phyloP scores from a whole-genome alignment of 805 yeast genomes.

The Candida boidinii region DNA sequence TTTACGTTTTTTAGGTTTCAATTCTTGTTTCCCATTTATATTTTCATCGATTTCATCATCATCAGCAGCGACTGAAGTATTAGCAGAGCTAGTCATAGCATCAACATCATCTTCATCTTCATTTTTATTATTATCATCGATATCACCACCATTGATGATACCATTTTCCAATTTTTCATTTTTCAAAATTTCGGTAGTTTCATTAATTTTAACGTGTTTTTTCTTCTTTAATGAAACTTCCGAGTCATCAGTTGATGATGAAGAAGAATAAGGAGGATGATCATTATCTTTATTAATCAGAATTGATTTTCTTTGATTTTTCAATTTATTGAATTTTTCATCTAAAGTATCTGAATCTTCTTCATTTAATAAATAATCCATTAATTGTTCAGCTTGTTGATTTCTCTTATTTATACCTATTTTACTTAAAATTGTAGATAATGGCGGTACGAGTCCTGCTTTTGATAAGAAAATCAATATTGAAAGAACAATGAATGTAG shows the following conservation, averaged over 20 bases:
- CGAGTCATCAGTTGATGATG: background rate
- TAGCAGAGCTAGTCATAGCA: no score
- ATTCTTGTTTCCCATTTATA: constrained; percentile 10
- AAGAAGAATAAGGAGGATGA: background rate
- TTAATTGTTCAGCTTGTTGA: constrained; percentile 25
- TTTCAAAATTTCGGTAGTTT: constrained; percentile 2
- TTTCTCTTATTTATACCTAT: constrained; percentile 25
- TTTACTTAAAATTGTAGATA: constrained; percentile 20
- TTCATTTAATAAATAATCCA: constrained; percentile 21
- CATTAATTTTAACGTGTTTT: background rate
- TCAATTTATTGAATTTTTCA: constrained; percentile 2
- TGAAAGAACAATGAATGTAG: constrained; percentile 29
- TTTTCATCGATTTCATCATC: no score
- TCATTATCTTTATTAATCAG: no score
- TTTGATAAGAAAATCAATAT: constrained; percentile 29
- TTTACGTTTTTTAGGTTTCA: constrained; percentile 50
- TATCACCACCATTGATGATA: constrained; percentile 4
- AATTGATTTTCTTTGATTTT: background rate
- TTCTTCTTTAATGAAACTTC: background rate
- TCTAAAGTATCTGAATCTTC: constrained; percentile 5
- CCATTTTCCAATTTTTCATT: constrained; percentile 5
- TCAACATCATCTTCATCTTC: constrained; percentile 1
- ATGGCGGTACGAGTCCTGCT: constrained; percentile 27
- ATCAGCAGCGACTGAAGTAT: background rate
- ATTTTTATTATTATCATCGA: background rate